Conservation (phyloP, 352 stramenopile genomes). For the Phytophthora melonis region DNA sequence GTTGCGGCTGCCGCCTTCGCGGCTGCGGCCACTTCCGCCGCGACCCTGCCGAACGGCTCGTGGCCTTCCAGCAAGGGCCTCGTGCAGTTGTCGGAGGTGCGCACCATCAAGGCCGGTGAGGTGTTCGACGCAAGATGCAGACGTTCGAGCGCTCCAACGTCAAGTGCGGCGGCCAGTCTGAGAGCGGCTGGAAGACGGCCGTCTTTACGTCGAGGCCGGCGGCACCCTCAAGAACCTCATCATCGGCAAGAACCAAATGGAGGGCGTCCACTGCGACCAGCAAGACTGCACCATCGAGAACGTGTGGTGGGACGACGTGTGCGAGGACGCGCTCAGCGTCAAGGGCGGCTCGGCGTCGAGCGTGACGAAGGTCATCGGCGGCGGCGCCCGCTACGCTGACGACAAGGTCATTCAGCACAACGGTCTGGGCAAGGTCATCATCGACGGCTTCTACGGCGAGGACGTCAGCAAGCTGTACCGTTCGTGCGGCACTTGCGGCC, state of each 20-base stretch:
- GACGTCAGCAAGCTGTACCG: slow-evolving; percentile 9
- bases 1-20: slow-evolving; percentile 11
- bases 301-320: slow-evolving; percentile 22
- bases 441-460: slow-evolving; percentile 4
- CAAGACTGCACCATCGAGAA: background rate
- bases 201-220: slow-evolving; percentile 17
- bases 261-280: slow-evolving; percentile 1
- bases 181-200: slow-evolving; percentile 7
- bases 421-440: slow-evolving; percentile 5
- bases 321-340: slow-evolving; percentile 33
- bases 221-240: background rate
- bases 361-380: slow-evolving; percentile 33
- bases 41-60: slow-evolving; percentile 29
- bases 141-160: slow-evolving; percentile 18
- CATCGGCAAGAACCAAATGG: slow-evolving; percentile 6
- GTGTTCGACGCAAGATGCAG: slow-evolving; percentile 17
- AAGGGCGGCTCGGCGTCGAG: slow-evolving; percentile 26
- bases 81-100: slow-evolving; percentile 20
- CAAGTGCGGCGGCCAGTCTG: slow-evolving; percentile 3
- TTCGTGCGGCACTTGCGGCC: background rate
- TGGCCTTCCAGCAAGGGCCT: slow-evolving; percentile 22
- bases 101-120: slow-evolving; percentile 17
- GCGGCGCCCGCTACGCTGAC: slow-evolving; percentile 39
- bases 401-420: slow-evolving; percentile 43
- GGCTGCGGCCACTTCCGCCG: slow-evolving; percentile 10